These are phyloP conservation scores for Colletotrichum aenigma DNA, from an alignment of 2,329 filamentous ascomycete genomes.

Conservation along the genomic window DNA sequence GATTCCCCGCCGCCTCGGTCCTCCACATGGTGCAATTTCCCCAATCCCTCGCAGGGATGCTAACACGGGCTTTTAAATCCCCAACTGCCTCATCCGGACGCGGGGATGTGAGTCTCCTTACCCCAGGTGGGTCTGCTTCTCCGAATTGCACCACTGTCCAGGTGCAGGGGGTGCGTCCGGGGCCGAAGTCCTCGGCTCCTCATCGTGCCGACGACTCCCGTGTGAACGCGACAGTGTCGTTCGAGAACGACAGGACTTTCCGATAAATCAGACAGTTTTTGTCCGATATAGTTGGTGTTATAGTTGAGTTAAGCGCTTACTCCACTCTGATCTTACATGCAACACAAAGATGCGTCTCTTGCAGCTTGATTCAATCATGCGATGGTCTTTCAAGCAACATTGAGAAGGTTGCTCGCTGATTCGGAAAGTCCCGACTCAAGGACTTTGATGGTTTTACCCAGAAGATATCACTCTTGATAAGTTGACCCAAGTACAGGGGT, in stretches of 20 bases:
- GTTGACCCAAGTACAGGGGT: accelerated
- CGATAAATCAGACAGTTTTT: not conserved
- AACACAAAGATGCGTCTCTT: not conserved
- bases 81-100: not conserved
- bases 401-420: not conserved
- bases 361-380: too few relatives aligned
- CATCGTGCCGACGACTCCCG: not conserved
- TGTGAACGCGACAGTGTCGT: not conserved
- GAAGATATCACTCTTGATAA: not conserved
- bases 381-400: not conserved
- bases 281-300: accelerated
- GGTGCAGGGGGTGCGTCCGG: not conserved
- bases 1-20: not conserved
- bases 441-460: accelerated
- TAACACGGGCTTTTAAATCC: not conserved
- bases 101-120: not conserved
- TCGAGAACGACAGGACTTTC: not conserved
- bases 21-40: not conserved
- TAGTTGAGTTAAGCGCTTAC: not conserved
- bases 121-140: not conserved
- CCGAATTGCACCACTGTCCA: not conserved
- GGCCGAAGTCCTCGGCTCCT: not conserved
- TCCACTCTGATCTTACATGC: accelerated
- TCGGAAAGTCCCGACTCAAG: not conserved
- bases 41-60: not conserved